Base-by-base conservation (phyloP, 108 stramenopile species). In the Stephanodiscus minutulus region DNA sequence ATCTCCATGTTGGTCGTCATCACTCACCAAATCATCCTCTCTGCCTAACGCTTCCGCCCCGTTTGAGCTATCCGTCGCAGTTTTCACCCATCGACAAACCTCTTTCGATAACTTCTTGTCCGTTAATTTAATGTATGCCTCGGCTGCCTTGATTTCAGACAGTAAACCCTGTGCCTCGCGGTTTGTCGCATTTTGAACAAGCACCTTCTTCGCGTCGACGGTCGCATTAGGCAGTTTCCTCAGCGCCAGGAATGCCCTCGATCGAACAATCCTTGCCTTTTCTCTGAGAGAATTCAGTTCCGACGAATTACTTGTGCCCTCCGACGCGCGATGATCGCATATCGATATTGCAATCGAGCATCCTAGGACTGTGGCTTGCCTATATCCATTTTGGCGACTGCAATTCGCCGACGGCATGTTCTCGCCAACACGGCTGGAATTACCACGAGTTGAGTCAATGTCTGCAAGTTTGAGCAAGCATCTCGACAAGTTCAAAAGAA, bases 81-180 rank as follows among this genome's bases (percentile, higher is more conserved):
- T 73, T 41, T 88, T 72, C 31, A 90, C 83, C 87, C 84, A 85
- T 0, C 66, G 74, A 54, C 85, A 82, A 13, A 90, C 62, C 27
- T 84, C 83, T 25, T 76, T 85, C 35, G 83, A 87, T n/a, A 90
- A 53, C 37, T 78, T 83, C 65, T 85, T 86, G 50, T 90, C 81
- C 17, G 43, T 12, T 15, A 10, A 66, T 29, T 77, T 77, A 8
- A 29, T 53, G 21, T 48, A 33, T 3, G 27, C 37, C 24, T 77
- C 64, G 0, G 20, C 20, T 24, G 13, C 22, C 25, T 67, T 46
- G 27, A 77, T 73, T 29, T 82, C 71, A 27, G 36, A 59, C 57
- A 72, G 17, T 49, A 82, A 66, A 25, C 50, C 50, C 37, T 72
- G 27, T 7, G 81, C 81, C 63, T 77, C 65, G 24, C 66, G 71